Percentiles rank a stretch among this genome's conserved stretches.
Conservation (phyloP, 2,329 filamentous ascomycete genomes). For the Fusarium sp. region DNA sequence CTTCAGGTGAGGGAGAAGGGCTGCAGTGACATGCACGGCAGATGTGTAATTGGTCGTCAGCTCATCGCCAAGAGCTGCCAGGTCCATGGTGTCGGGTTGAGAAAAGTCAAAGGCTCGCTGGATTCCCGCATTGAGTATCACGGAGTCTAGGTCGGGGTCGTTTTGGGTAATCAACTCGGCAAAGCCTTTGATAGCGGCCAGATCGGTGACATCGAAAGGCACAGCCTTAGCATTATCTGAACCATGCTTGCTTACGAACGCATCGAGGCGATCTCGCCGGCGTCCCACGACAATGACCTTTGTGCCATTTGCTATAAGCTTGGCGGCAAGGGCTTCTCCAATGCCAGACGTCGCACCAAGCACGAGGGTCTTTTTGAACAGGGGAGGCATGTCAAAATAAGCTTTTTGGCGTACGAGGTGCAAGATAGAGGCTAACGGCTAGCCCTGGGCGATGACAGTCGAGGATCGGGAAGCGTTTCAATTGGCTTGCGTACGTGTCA, state of each 20-base stretch:
- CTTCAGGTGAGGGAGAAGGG: slow-evolving; percentile 43
- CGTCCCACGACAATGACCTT: slow-evolving; percentile 59
- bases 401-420: neutral
- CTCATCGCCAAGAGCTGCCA: slow-evolving; percentile 43
- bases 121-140: slow-evolving; percentile 66
- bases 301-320: slow-evolving; percentile 53
- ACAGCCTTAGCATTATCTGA: slow-evolving; percentile 49
- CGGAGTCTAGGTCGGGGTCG: slow-evolving; percentile 50
- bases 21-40: slow-evolving; percentile 41
- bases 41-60: slow-evolving; percentile 44
- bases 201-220: slow-evolving; percentile 56
- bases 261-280: slow-evolving; percentile 58
- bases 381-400: slow-evolving; percentile 32
- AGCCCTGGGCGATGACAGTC: no score
- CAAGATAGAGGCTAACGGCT: slow-evolving; percentile 12
- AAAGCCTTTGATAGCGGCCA: slow-evolving; percentile 45
- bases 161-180: slow-evolving; percentile 23
- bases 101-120: slow-evolving; percentile 54
- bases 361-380: slow-evolving; percentile 52
- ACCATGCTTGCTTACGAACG: slow-evolving; percentile 57
- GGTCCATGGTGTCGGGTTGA: slow-evolving; percentile 39
- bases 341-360: slow-evolving; percentile 50
- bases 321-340: slow-evolving; percentile 46
- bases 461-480: no score
- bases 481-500: no score